Base-by-base conservation (phyloP, 1,139 yeast genomes). In the Yarrowia galli region DNA sequence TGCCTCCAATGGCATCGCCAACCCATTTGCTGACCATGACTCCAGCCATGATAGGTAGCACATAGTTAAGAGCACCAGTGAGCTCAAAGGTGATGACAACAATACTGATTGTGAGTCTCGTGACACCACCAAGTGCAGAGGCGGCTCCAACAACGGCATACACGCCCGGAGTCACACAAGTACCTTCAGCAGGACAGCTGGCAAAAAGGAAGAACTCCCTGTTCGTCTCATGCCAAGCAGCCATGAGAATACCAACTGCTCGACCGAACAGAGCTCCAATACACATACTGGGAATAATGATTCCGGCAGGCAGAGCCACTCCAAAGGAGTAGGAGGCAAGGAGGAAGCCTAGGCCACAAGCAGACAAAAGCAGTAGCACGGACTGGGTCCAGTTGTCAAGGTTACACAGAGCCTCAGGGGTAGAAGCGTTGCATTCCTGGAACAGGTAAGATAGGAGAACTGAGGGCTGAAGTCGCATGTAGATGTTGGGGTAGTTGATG, bases 91-190 rank as follows among this genome's bases (percentile, higher is more conserved):
- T 90, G 56, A 96, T 89, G 10, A 96, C 95, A 0, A 92, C 99
- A 13, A 95, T 97, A 0, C 98, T 89, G 3, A 95, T 90, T 0
- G 98, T 92, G 71, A 96, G 80, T 73, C 95, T 91, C 0, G 99
- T 95, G 23, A 92, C 92, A 4, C 99, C 99, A 76, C 97, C 89
- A 64, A 96, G 82, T 0, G 97, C 92, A 1, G 98, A 96, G 0
- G 96, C 98, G 0, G 99, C 98, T 1, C 99, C 99, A n/a, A 96
- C 84, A 70, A 96, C 89, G 0, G 99, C 97, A 77, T 93, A 95
- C 0, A 96, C 92, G 0, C 98, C 98, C 0, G 98, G 96, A 2
- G 93, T 91, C 25, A 93, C 85, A 74, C 96, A 90, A 42, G 79
- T 81, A 0, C 79, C 83, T 70, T 87, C 87, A 0, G 80, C 79